These are phyloP conservation scores for Penicillium verhagenii DNA, from an alignment of 495 filamentous ascomycete species.

Conservation along the genomic window DNA sequence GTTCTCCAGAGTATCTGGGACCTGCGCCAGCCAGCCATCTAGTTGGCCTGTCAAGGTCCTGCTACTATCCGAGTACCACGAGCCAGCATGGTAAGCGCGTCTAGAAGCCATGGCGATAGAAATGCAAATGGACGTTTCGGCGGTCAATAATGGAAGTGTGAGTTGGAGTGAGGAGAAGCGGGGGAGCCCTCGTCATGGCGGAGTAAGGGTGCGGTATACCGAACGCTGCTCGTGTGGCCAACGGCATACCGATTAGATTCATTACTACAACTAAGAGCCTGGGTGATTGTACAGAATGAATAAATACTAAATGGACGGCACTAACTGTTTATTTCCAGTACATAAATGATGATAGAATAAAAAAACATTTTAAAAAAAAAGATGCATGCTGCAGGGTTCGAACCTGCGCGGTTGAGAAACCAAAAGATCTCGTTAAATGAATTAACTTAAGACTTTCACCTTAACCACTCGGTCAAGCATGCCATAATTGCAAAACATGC, in stretches of 20 bases:
- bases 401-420: no score
- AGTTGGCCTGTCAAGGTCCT: constrained; percentile 66
- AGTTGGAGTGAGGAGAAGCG: constrained; percentile 26
- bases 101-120: constrained; percentile 55
- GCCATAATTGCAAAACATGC: no score
- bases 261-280: no score
- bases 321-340: no score
- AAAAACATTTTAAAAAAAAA: no score
- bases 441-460: no score
- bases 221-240: constrained; percentile 5
- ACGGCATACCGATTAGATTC: not conserved
- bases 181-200: constrained; percentile 23
- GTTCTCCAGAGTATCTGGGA: constrained; percentile 61
- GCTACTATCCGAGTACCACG: constrained; percentile 77
- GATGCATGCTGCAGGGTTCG: no score
- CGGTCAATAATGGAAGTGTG: constrained; percentile 3
- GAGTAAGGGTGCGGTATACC: constrained; percentile 20
- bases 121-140: not conserved
- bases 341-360: no score
- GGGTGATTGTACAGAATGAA: no score
- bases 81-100: constrained; percentile 68
- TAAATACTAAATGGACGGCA: no score
- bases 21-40: constrained; percentile 72
- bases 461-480: no score
- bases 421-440: no score